phyloP scores from a whole-genome alignment of 2,329 filamentous ascomycete genomes.

The Fusarium odoratissimum region DNA sequence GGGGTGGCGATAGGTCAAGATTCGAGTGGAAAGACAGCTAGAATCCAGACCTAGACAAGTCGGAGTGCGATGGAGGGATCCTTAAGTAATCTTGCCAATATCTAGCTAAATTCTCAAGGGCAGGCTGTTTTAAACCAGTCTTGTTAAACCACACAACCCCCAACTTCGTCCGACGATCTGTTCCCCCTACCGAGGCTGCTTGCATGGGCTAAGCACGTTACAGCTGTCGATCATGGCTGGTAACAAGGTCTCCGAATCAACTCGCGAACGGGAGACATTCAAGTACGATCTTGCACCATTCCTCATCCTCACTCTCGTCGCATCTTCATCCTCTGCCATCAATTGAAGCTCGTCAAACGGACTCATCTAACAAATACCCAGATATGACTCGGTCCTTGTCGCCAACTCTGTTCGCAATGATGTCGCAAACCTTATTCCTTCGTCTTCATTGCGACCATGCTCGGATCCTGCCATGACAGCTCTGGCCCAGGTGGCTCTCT shows the following conservation, averaged over 20 bases:
- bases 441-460: conserved; percentile 43
- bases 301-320: not conserved
- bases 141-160: not conserved
- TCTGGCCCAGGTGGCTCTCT: conserved; percentile 61
- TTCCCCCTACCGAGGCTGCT: conserved; percentile 1
- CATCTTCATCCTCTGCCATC: not conserved
- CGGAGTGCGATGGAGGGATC: not conserved
- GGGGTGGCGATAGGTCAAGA: conserved; percentile 11
- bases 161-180: not conserved
- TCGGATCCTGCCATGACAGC: conserved; percentile 58
- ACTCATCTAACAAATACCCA: conserved; percentile 12
- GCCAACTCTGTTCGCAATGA: conserved; percentile 39
- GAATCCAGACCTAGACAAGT: not conserved
- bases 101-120: conserved; percentile 2
- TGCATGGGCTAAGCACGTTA: not conserved
- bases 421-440: conserved; percentile 36
- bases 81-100: conserved; percentile 22
- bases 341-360: not conserved
- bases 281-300: conserved; percentile 38
- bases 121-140: conserved; percentile 1
- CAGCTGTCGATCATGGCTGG: conserved; percentile 14
- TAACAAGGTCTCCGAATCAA: conserved; percentile 35
- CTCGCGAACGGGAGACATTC: conserved; percentile 50
- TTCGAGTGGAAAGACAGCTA: not conserved
- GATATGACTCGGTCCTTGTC: conserved; percentile 35